A percentile compares a stretch with the other conserved stretches of the same genome.
phyloP scores from a whole-genome alignment of 2,329 filamentous ascomycete genomes.

The Ascochyta clinopodiicola region DNA sequence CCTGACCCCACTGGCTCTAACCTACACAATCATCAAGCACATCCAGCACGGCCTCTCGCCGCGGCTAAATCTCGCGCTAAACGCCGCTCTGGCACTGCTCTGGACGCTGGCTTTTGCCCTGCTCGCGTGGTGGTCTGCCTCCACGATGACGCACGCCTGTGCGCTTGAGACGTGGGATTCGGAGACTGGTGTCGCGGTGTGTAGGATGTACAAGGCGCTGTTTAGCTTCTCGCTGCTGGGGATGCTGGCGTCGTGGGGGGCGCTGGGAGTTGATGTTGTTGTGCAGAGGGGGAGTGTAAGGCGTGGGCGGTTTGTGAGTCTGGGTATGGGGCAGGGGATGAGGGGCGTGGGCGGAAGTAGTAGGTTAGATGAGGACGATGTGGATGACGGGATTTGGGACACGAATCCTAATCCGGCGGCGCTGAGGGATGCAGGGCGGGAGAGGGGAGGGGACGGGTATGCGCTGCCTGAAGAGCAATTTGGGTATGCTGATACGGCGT shows the following conservation, averaged over 20 bases:
- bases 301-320: conserved; percentile 57
- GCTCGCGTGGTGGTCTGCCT: conserved; percentile 60
- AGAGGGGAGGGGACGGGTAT: conserved; percentile 46
- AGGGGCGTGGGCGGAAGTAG: background rate
- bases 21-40: conserved; percentile 59
- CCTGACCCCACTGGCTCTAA: conserved; percentile 57
- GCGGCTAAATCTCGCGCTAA: conserved; percentile 58
- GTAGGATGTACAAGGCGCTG: conserved; percentile 65
- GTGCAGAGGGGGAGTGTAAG: conserved; percentile 51
- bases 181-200: conserved; percentile 62
- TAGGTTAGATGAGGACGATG: background rate
- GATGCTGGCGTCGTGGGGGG: conserved; percentile 55
- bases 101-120: conserved; percentile 62
- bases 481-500: conserved; percentile 50
- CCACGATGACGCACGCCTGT: conserved; percentile 61
- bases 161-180: conserved; percentile 60
- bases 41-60: conserved; percentile 60
- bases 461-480: conserved; percentile 52
- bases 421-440: conserved; percentile 4
- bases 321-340: conserved; percentile 50
- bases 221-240: conserved; percentile 63
- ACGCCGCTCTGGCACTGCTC: conserved; percentile 56
- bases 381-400: conserved; percentile 16
- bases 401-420: conserved; percentile 36
- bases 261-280: conserved; percentile 59